These are phyloP conservation scores for Cucurbita maxima DNA, from an alignment of 306 rosid species.

Conservation along the genomic window DNA sequence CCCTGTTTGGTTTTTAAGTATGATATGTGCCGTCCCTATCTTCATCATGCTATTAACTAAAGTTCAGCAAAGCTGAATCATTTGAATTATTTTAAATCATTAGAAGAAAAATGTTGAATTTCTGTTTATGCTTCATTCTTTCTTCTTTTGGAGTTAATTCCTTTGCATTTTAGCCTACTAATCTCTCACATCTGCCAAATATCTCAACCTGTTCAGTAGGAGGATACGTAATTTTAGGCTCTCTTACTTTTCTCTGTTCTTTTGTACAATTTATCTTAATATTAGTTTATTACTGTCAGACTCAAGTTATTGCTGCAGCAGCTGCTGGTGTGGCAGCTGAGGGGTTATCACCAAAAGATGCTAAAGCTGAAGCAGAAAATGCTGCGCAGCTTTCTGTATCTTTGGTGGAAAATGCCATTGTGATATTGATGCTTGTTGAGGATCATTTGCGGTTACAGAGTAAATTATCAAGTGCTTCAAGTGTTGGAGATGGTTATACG, in stretches of 20 bases:
- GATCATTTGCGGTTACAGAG: slow-evolving; percentile 90
- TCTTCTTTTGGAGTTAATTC: neutral
- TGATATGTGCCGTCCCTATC: neutral
- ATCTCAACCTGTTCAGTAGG: neutral
- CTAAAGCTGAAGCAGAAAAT: slow-evolving; percentile 84
- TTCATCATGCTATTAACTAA: neutral
- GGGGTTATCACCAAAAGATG: slow-evolving; percentile 66
- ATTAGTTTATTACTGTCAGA: slow-evolving; percentile 40
- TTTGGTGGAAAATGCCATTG: slow-evolving; percentile 89
- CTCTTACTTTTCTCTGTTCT: neutral
- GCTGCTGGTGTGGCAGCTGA: slow-evolving; percentile 94
- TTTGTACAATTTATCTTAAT: neutral
- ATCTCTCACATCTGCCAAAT: neutral
- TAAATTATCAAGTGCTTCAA: slow-evolving; percentile 48
- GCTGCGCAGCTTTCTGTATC: slow-evolving; percentile 91
- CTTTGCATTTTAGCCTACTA: neutral
- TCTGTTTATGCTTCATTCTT: neutral
- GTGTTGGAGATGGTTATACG: slow-evolving; percentile 39
- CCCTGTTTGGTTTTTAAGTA: neutral
- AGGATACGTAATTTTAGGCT: neutral
- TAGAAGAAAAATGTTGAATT: neutral
- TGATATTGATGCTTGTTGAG: slow-evolving; percentile 97
- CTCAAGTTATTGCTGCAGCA: slow-evolving; percentile 89
- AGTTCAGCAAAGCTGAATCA: neutral
- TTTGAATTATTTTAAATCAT: neutral